Base-by-base conservation (phyloP, 2,329 filamentous ascomycete genomes). In the Dryadomyces quercivorus region DNA sequence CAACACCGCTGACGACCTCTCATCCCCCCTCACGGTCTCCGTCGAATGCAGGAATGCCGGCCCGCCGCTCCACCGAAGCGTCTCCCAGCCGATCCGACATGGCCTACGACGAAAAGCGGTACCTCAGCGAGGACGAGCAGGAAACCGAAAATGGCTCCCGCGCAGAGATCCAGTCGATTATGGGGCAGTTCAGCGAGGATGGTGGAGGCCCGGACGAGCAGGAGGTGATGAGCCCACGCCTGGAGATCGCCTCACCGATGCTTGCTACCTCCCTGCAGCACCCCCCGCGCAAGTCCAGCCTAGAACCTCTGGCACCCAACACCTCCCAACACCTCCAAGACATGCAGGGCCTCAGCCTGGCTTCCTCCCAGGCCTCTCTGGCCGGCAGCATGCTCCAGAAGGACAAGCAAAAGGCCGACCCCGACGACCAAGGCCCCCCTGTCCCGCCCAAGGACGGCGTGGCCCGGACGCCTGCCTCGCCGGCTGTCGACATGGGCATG, bases 161-260 rank as follows among this genome's bases (percentile, higher is more conserved):
- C 56, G 84, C 85, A 6, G 93, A 98, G 71, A 96, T 98, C 57
- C 88, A 96, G 69, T 95, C 80, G 65, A 97, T 98, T 66, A 97
- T 98, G 88, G 88, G 89, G 59, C 93, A 97, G 69, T 97, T 97
- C 62, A 84, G 86, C 61, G 83, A 88, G 64, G 81, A 81, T 51
- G 81, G 81, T 31, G 81, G 82, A 52, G 87, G 84, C 0, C 85
- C 83, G 1, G 84, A 77, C 5, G 82, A 80, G 58, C 84, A 92
- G 51, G 88, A 94, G 67, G 89, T 95, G 64, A 95, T 95, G 89
- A 95, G 90, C 58, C 90, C 90, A 5, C 79, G 88, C 34, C 69
- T 95, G 46, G 90, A 92, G 67, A 78, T 92, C 56, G 81, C 88
- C n/a, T 86, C 86, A 34, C 88, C 91, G 6, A 77, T 89, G 61